phyloP scores from a whole-genome alignment of 1,139 yeast genomes.

The Hyphopichia wangnamkhiaoensis region DNA sequence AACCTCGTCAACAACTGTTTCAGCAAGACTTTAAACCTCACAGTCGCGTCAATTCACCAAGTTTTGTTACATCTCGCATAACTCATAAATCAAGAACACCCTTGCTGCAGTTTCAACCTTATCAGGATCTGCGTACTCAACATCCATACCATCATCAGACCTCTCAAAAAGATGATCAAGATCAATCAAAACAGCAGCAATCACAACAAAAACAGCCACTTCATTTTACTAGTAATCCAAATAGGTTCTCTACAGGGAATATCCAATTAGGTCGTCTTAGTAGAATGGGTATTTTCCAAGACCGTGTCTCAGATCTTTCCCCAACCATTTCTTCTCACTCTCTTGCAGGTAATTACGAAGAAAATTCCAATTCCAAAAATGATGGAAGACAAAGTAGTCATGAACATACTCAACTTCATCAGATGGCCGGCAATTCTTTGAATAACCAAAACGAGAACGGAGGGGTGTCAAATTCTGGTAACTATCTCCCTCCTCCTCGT shows the following conservation, averaged over 20 bases:
- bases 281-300: conserved; percentile 16
- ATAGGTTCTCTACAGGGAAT: not conserved
- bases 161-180: not conserved
- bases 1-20: not conserved
- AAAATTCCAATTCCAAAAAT: not conserved
- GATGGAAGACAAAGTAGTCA: not conserved
- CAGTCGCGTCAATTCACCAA: not conserved
- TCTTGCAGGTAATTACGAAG: conserved; percentile 5
- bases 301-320: conserved; percentile 14
- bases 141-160: not conserved
- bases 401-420: too few relatives aligned
- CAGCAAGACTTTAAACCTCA: not conserved
- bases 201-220: too few relatives aligned
- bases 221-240: not conserved
- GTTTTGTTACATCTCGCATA: not conserved
- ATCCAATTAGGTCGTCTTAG: not conserved
- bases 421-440: too few relatives aligned
- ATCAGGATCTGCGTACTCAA: not conserved
- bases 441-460: too few relatives aligned
- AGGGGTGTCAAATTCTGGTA: not conserved
- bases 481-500: not conserved
- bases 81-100: not conserved
- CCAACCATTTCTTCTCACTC: conserved; percentile 15
- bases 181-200: not conserved
- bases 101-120: not conserved